Conservation (phyloP, 768 basidiomycete genomes). For the Rhodocollybia butyracea region DNA sequence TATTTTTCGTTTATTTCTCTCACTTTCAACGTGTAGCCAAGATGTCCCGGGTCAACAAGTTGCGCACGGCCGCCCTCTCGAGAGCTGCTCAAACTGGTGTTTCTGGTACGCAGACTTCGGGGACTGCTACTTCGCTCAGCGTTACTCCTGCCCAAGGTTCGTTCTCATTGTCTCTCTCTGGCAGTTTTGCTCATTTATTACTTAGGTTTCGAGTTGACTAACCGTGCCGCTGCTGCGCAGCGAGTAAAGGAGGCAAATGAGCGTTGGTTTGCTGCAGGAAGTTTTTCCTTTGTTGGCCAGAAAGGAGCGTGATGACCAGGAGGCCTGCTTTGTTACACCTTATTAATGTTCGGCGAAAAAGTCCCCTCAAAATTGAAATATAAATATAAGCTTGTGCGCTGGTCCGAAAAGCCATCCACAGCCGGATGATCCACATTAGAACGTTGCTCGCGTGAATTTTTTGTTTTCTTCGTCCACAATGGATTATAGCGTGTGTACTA, state of each 20-base stretch:
- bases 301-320: slow-evolving; percentile 1
- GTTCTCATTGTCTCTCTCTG: slow-evolving; percentile 16
- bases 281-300: slow-evolving; percentile 69
- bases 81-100: slow-evolving; percentile 56
- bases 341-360: too few species aligned
- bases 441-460: too few species aligned
- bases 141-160: slow-evolving; percentile 95
- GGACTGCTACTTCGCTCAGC: slow-evolving; percentile 86
- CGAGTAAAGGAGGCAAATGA: slow-evolving; percentile 96
- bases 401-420: too few species aligned
- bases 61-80: slow-evolving; percentile 82
- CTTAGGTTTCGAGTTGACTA: slow-evolving; percentile 90
- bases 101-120: slow-evolving; percentile 52
- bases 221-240: slow-evolving; percentile 80
- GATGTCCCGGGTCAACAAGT: slow-evolving; percentile 90
- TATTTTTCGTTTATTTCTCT: neutral
- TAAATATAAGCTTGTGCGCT: too few species aligned
- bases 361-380: too few species aligned
- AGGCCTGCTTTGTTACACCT: neutral
- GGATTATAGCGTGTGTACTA: too few species aligned
- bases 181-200: slow-evolving; percentile 16
- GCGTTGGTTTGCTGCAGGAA: slow-evolving; percentile 89
- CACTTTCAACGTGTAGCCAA: slow-evolving; percentile 58
- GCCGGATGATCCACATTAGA: too few species aligned
- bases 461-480: too few species aligned